phyloP scores from a whole-genome alignment of 176 grass and related monocot species.

The Zea luxurians region DNA sequence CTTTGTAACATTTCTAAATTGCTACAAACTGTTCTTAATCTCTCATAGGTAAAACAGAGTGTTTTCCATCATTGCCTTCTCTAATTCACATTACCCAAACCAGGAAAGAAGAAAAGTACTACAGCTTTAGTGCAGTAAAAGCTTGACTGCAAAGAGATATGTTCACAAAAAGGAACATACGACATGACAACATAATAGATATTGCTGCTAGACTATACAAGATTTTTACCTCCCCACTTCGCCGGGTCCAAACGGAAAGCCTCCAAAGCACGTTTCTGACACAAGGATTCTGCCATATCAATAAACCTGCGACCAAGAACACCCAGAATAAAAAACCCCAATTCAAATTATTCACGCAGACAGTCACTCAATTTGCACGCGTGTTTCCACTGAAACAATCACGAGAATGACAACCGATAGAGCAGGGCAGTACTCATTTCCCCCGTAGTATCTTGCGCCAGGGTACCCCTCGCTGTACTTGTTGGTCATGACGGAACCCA shows the following conservation, averaged over 20 bases:
- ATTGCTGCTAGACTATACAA: background rate
- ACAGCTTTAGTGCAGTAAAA: background rate
- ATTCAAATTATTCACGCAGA: conserved; percentile 25
- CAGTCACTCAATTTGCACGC: background rate
- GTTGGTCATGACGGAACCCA: conserved; percentile 98
- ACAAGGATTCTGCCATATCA: conserved; percentile 91
- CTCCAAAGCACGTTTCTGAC: conserved; percentile 93
- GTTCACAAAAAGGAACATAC: background rate
- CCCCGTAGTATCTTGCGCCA: conserved; percentile 97
- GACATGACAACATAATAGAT: background rate
- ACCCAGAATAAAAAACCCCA: conserved; percentile 13
- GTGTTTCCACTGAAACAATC: background rate
- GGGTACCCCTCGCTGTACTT: conserved; percentile 99
- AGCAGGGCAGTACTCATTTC: conserved; percentile 71
- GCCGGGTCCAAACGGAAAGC: conserved; percentile 78
- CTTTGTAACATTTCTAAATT: conserved; percentile 14
- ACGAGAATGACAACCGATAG: background rate
- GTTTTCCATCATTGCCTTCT: background rate
- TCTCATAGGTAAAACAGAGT: background rate
- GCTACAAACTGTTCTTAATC: conserved; percentile 9
- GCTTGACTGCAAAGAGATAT: conserved; percentile 12
- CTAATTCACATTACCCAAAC: conserved; percentile 13
- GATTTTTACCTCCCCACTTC: conserved; percentile 92
- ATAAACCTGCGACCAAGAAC: conserved; percentile 70
- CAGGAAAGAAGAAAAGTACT: background rate